Base-by-base conservation (phyloP, 108 stramenopile genomes). In the Hondaea fermentalgiana region DNA sequence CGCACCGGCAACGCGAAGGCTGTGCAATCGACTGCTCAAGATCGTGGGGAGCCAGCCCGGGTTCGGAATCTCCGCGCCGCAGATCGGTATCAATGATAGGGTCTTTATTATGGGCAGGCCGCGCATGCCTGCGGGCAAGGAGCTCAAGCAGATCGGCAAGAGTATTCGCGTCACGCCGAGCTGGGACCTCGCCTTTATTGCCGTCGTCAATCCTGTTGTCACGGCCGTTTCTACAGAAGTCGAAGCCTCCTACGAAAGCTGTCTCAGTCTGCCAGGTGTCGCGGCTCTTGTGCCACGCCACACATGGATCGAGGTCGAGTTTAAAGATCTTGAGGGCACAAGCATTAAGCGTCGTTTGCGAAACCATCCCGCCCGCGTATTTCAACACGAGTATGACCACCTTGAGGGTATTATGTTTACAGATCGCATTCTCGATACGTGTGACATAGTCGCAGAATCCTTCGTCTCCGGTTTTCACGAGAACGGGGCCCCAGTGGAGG, bases 371-470 rank as follows among this genome's bases (percentile, higher is more conserved):
- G 76, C 76, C 2, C 45, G 76, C 45, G 76, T 83, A 6, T 83
- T 83, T 35, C 76, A 83, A 23, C 76, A 83, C 76, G 76, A 83
- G 51, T 83, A 53, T 1, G 76, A 83, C 76, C 76, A 83, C 51
- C 51, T 83, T 12, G 76, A 83, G 51, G 76, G 76, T 23, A 83
- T 83, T 23, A 83, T 83, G 76, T 53, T 83, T 53, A 47, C 51
- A 16, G 76, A 83, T 35, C 76, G 76, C 19, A 53, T 83, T 83
- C 28, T 83, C n/a, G 76, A 83, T 16, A 83, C 45, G 0, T 25
- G 49, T 35, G 76, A 83, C 23, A 55, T 83, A 1, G 6, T 83
- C n/a, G 51, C 51, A 6, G 17, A 83, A 35, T 53, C 76, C 25
- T 69, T 23, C 3, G 25, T 69, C 8, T 14, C 14, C 14, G 64